phyloP scores from a whole-genome alignment of 2,329 filamentous ascomycete genomes.

The Botryosphaeria dothidea region DNA sequence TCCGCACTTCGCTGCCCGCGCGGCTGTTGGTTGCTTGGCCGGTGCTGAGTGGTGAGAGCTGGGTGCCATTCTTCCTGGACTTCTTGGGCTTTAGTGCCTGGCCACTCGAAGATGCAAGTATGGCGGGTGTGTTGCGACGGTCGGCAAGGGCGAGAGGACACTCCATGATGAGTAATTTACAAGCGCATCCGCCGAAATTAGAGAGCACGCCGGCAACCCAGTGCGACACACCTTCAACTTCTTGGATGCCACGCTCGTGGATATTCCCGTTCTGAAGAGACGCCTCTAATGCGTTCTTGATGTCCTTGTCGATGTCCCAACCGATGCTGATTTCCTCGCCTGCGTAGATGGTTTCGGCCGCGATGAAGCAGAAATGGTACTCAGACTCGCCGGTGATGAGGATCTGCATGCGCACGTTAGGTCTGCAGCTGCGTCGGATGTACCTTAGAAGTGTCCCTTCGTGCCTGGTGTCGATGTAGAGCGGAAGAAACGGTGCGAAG shows the following conservation, averaged over 20 bases:
- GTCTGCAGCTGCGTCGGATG: constrained; percentile 86
- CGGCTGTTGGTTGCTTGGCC: constrained; percentile 57
- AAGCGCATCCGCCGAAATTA: constrained; percentile 79
- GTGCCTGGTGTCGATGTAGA: constrained; percentile 88
- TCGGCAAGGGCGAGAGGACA: constrained; percentile 40
- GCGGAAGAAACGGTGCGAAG: constrained; percentile 80
- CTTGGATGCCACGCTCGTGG: constrained; percentile 58
- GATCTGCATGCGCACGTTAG: constrained; percentile 86
- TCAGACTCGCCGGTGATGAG: constrained; percentile 60
- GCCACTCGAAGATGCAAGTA: constrained; percentile 13
- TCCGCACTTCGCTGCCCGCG: constrained; percentile 59
- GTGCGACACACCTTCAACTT: constrained; percentile 62
- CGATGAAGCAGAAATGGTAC: constrained; percentile 92
- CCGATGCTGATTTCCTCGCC: constrained; percentile 68
- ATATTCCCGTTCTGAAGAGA: constrained; percentile 64
- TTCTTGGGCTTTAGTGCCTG: constrained; percentile 50
- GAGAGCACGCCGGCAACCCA: constrained; percentile 72
- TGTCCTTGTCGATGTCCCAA: constrained; percentile 53
- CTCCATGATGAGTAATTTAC: constrained; percentile 47
- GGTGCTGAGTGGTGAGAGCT: constrained; percentile 57
- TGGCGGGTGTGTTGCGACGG: constrained; percentile 29
- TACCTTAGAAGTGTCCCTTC: constrained; percentile 87
- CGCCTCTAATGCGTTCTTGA: constrained; percentile 59
- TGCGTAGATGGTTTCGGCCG: constrained; percentile 74
- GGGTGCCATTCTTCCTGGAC: constrained; percentile 45